Conservation (phyloP, 2,329 filamentous ascomycete species). For the Colletotrichum chrysophilum region DNA sequence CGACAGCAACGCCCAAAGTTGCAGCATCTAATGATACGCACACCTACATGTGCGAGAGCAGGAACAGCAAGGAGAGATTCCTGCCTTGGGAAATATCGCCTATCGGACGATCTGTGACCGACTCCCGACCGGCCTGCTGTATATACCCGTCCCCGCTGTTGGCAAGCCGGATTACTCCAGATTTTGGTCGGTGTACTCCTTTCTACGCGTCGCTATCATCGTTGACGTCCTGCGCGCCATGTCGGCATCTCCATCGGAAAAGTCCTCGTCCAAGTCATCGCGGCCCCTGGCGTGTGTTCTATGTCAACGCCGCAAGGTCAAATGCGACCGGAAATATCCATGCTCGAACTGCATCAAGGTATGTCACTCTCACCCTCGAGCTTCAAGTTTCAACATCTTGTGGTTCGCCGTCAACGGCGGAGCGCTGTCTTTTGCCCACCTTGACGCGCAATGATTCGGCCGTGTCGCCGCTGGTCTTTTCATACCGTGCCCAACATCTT, state of each 20-base stretch:
- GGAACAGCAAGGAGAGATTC: not conserved
- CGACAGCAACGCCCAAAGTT: not conserved
- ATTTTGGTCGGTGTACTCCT: not conserved
- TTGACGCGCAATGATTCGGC: not conserved
- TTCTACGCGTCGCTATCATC: not conserved
- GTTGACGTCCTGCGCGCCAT: not conserved
- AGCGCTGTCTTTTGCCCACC: not conserved
- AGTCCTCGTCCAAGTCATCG: not conserved
- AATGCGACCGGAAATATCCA: slow-evolving; percentile 63
- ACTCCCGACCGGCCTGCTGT: not conserved
- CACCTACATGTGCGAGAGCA: not conserved
- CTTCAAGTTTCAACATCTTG: not conserved
- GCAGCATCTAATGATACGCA: not conserved
- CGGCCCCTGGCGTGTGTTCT: slow-evolving; percentile 49
- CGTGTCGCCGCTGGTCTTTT: not conserved
- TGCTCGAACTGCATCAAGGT: slow-evolving; percentile 61
- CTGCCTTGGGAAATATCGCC: not conserved
- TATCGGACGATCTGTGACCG: not conserved
- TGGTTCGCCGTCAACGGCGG: not conserved
- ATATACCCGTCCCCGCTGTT: slow-evolving; percentile 7
- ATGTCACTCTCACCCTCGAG: not conserved
- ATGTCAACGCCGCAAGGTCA: slow-evolving; percentile 67
- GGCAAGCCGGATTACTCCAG: not conserved
- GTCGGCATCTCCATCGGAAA: not conserved
- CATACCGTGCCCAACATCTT: not conserved